These are phyloP conservation scores for Stemphylium lycopersici DNA, from an alignment of 2,329 filamentous ascomycete species.

Conservation along the genomic window DNA sequence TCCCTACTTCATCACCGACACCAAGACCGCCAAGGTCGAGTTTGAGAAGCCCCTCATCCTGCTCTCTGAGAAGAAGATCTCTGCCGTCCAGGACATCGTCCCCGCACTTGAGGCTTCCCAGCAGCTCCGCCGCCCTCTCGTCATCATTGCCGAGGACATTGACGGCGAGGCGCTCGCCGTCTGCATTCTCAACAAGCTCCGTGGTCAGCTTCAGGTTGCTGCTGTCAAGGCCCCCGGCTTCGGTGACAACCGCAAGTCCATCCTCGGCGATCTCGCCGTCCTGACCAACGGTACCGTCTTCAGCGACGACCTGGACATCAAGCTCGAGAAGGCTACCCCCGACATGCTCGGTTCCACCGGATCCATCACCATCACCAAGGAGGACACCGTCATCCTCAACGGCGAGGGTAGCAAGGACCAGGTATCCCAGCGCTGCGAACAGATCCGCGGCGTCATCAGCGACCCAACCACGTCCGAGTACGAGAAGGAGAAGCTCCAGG, in stretches of 20 bases:
- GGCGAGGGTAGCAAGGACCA: constrained; percentile 93
- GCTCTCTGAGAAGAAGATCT: constrained; percentile 99
- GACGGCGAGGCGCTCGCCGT: constrained; percentile 98
- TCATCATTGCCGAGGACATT: constrained; percentile 99
- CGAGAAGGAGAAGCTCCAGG: constrained; percentile 99
- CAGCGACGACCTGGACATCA: constrained; percentile 96
- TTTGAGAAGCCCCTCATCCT: constrained; percentile 99
- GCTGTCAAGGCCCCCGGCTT: constrained; percentile 99
- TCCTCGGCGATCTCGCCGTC: constrained; percentile 94
- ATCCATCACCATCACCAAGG: constrained; percentile 99
- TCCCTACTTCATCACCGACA: constrained; percentile 99
- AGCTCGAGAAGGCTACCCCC: constrained; percentile 96
- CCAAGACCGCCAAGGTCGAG: constrained; percentile 98
- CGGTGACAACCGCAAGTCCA: constrained; percentile 99
- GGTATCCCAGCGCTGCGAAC: constrained; percentile 95
- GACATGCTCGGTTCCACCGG: constrained; percentile 97
- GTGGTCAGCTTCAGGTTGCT: constrained; percentile 97
- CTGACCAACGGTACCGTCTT: constrained; percentile 98
- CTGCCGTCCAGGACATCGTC: constrained; percentile 97
- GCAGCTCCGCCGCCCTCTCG: constrained; percentile 89
- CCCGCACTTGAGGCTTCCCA: constrained; percentile 97
- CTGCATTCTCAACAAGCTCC: constrained; percentile 99
- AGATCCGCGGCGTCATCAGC: constrained; percentile 95
- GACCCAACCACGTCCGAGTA: constrained; percentile 97
- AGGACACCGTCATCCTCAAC: constrained; percentile 98